Percentiles rank a stretch among this genome's conserved stretches.
Conservation (phyloP, 352 stramenopile genomes). For the Elongisporangium prolatum region DNA sequence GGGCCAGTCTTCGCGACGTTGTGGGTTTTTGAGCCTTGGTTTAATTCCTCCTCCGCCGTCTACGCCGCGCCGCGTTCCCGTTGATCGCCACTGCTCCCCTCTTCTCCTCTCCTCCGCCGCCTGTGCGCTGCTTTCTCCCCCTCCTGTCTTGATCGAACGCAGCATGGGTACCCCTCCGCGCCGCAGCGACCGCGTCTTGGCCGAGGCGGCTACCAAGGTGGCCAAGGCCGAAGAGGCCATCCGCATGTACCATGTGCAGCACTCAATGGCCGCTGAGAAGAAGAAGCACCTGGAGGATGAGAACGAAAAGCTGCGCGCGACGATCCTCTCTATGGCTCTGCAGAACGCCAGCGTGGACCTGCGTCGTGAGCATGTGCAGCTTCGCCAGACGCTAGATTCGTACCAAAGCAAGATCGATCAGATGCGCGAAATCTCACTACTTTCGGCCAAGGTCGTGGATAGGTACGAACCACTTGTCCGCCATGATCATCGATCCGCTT, state of each 20-base stretch:
- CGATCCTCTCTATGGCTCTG: slow-evolving; percentile 72
- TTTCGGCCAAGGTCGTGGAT: slow-evolving; percentile 82
- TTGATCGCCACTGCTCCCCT: not conserved
- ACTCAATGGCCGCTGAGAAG: slow-evolving; percentile 44
- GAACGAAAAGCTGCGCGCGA: slow-evolving; percentile 73
- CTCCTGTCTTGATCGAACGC: not conserved
- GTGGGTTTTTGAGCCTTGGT: not conserved
- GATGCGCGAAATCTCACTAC: slow-evolving; percentile 82
- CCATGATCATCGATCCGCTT: not conserved
- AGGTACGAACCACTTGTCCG: slow-evolving; percentile 30
- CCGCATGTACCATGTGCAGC: slow-evolving; percentile 49
- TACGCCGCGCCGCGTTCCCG: not conserved
- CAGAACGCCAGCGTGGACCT: slow-evolving; percentile 77
- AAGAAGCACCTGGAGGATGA: slow-evolving; percentile 77
- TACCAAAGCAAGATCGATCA: slow-evolving; percentile 88
- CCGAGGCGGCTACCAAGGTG: slow-evolving; percentile 69
- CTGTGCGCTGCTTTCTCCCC: not conserved
- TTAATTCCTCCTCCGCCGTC: not conserved
- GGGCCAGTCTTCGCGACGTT: not conserved
- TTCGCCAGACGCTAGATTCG: slow-evolving; percentile 81
- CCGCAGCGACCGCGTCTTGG: slow-evolving; percentile 58
- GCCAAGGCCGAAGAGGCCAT: slow-evolving; percentile 62
- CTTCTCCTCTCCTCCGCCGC: not conserved
- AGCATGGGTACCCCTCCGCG: slow-evolving; percentile 44
- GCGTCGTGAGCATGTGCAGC: slow-evolving; percentile 74